A percentile compares a stretch with the other conserved stretches of the same genome.
phyloP scores from a whole-genome alignment of 495 filamentous ascomycete genomes.

The Antarctomyces pellizariae region DNA sequence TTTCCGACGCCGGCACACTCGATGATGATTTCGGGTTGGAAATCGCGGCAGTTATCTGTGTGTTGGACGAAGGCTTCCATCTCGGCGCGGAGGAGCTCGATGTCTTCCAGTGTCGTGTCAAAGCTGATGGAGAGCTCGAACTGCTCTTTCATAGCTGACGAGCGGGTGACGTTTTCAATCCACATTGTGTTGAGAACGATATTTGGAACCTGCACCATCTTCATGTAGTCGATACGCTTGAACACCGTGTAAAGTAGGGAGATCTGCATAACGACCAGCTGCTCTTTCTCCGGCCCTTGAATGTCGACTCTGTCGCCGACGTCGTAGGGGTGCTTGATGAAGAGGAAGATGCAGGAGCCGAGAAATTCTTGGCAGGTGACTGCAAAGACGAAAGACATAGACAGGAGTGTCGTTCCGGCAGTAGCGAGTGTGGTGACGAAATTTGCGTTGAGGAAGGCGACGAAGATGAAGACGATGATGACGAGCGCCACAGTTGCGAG shows the following conservation, averaged over 20 bases:
- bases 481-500: conserved; percentile 56
- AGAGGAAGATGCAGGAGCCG: conserved; percentile 91
- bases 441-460: conserved; percentile 58
- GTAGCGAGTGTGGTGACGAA: conserved; percentile 78
- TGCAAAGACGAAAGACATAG: conserved; percentile 82
- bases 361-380: conserved; percentile 81
- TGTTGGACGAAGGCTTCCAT: conserved; percentile 65
- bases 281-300: conserved; percentile 29
- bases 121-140: conserved; percentile 59
- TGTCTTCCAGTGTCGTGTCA: conserved; percentile 69
- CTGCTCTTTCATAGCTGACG: conserved; percentile 76
- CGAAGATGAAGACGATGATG: conserved; percentile 62
- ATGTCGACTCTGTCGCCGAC: conserved; percentile 89
- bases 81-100: conserved; percentile 58
- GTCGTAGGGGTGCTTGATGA: conserved; percentile 84
- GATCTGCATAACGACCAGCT: conserved; percentile 76
- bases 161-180: conserved; percentile 81
- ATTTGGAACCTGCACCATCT: conserved; percentile 76
- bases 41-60: conserved; percentile 76
- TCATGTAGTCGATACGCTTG: conserved; percentile 56
- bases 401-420: conserved; percentile 84
- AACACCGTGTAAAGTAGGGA: conserved; percentile 89
- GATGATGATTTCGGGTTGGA: conserved; percentile 62
- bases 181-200: conserved; percentile 72
- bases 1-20: conserved; percentile 59